Evolutionary conservation across 106 monocot genomes (phyloP).

Genomic region (Hemerocallis citrina): DNA sequence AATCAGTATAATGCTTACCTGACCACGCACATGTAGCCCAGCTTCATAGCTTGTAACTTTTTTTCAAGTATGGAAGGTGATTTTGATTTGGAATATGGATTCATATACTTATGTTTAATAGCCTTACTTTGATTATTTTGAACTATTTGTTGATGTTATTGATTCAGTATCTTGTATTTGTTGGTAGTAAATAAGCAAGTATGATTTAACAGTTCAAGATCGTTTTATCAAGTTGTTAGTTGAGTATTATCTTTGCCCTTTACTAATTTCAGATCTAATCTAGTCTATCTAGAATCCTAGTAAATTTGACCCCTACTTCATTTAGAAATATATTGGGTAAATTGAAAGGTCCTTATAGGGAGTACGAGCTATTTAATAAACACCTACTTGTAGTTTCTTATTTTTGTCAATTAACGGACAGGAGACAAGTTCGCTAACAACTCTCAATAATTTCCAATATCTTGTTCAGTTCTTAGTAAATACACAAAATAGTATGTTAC

Average conservation of each 20-base stretch:
- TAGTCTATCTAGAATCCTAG: background rate
- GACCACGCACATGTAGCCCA: too few species aligned
- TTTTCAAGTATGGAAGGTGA: background rate
- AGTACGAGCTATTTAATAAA: background rate
- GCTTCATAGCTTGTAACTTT: too few species aligned
- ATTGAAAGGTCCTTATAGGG: background rate
- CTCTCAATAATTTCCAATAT: background rate
- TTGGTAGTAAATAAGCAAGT: background rate
- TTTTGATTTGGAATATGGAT: constrained; percentile 3
- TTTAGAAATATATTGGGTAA: background rate
- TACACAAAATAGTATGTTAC: too few species aligned
- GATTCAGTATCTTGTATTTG: background rate
- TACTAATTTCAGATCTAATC: background rate
- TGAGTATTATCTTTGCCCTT: background rate
- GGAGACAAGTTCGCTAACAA: background rate
- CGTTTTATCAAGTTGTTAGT: background rate
- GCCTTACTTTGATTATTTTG: background rate
- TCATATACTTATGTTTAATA: background rate
- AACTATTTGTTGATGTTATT: background rate
- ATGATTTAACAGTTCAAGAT: background rate
- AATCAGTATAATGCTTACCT: too few species aligned
- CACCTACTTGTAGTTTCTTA: background rate
- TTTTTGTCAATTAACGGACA: background rate
- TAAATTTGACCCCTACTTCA: background rate
- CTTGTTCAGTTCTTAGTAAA: too few species aligned